Conservation (phyloP, 2,329 filamentous ascomycete genomes). For the Ilyonectria destructans region DNA sequence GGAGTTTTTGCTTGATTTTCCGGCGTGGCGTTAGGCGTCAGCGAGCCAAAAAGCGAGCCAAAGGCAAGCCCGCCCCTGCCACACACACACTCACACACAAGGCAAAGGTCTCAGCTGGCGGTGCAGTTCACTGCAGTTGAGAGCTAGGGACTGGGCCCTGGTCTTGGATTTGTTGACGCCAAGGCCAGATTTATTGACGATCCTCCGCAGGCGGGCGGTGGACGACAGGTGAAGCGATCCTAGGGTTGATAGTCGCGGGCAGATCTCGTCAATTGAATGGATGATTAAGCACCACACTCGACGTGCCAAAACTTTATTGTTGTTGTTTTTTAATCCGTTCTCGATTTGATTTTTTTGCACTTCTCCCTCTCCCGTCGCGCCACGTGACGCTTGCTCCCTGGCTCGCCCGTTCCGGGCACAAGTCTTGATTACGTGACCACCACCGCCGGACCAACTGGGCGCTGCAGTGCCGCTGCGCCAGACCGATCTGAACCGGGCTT, state of each 20-base stretch:
- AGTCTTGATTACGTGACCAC: conserved; percentile 26
- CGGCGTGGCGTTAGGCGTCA: conserved; percentile 42
- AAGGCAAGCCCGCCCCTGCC: conserved; percentile 22
- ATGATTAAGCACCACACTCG: conserved; percentile 16
- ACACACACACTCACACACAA: conserved; percentile 6
- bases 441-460: neutral
- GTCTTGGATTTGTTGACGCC: neutral
- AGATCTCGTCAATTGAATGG: conserved; percentile 7
- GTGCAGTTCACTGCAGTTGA: neutral
- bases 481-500: conserved; percentile 14
- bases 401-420: conserved; percentile 1
- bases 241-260: neutral
- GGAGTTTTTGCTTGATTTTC: conserved; percentile 36
- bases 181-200: conserved; percentile 1
- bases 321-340: conserved; percentile 18
- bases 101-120: neutral
- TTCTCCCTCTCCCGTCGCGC: neutral
- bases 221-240: neutral
- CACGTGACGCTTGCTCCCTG: conserved; percentile 25
- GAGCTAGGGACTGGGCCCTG: neutral
- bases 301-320: conserved; percentile 22
- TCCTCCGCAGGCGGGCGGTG: conserved; percentile 3
- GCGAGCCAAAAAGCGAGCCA: conserved; percentile 24
- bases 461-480: conserved; percentile 5
- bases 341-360: conserved; percentile 11